Evolutionary conservation across 2,329 filamentous ascomycete genomes (phyloP), one percentile per base, ranked within the genome.

Genomic region (Dactylellina leptospora): DNA sequence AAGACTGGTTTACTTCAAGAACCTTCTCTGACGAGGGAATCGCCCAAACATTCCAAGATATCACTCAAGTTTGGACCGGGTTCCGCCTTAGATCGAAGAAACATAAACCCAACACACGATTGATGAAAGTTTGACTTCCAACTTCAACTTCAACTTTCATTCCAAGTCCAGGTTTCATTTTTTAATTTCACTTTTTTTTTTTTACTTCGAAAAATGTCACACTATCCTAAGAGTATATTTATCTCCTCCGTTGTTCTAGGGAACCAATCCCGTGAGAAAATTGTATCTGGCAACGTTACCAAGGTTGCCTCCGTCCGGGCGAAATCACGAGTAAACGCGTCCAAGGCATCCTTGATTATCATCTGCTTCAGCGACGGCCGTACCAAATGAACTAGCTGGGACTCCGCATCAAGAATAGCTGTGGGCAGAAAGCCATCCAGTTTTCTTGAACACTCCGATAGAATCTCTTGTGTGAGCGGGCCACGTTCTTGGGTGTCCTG

Each of bases 351-450:
- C 76, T 96, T 91, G 0, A 91, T 95, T 51, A 96, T 86, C 48
- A 88, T 84, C 50, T 91, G 86, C 11, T 90, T 89, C 64, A 96
- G 81, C 9, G 83, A 84, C 0, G 90, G 86, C 76, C 91, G 90
- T 73, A 90, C 87, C 1, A 99, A 81, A 42, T 86, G 83, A 74
- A 88, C 89, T 23, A 97, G 80, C 71, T 92, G 91, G 54, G 95
- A 90, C 76, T 91, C 87, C 1, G 93, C 93, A 78, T 99, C 95
- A 83, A 97, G 93, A 27, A 96, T 84, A 1, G 93, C 95, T 0
- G 92, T 96, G 0, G 95, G 93, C 22, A 99, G 82, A 81, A 97
- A 99, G 72, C 92, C 88, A 77, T 99, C 95, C 4, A 99, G 83
- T 40, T 84, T 85, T 76, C 93, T 90, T 76, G 91, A 91, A 1